Evolutionary conservation across 108 stramenopile genomes (phyloP).

Genomic region (Fragilaria radians): DNA sequence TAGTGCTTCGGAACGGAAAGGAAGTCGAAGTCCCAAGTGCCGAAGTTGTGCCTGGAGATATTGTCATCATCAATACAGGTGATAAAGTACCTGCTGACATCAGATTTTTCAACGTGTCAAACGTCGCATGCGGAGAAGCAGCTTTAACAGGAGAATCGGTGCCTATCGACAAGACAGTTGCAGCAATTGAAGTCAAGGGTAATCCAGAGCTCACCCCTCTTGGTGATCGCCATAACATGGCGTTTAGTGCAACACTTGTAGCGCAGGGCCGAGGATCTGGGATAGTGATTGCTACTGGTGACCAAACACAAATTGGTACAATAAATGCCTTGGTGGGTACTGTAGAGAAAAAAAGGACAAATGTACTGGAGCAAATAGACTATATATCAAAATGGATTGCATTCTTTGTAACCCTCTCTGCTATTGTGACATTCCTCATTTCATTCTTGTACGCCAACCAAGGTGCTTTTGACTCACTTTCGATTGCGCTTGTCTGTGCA

Average conservation of each 20-base stretch:
- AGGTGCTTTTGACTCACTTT: slow-evolving; percentile 45
- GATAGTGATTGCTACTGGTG: slow-evolving; percentile 75
- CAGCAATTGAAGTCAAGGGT: slow-evolving; percentile 26
- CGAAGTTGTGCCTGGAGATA: slow-evolving; percentile 68
- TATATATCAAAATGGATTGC: slow-evolving; percentile 78
- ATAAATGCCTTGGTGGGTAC: slow-evolving; percentile 81
- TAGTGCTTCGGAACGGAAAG: slow-evolving; percentile 62
- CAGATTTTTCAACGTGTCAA: slow-evolving; percentile 62
- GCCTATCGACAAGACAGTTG: slow-evolving; percentile 73
- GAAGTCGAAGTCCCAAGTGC: slow-evolving; percentile 54
- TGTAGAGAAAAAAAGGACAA: slow-evolving; percentile 82
- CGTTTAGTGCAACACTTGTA: slow-evolving; percentile 86
- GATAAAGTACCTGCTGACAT: slow-evolving; percentile 85
- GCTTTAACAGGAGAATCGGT: slow-evolving; percentile 90
- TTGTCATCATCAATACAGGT: slow-evolving; percentile 59
- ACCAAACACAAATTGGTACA: slow-evolving; percentile 92
- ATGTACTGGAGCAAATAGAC: slow-evolving; percentile 91
- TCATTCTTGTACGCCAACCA: slow-evolving; percentile 50
- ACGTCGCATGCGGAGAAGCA: slow-evolving; percentile 79
- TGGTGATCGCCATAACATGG: slow-evolving; percentile 82
- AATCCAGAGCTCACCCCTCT: slow-evolving; percentile 61
- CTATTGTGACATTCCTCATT: slow-evolving; percentile 75
- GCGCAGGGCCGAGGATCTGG: slow-evolving; percentile 81
- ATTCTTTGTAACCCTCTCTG: slow-evolving; percentile 64
- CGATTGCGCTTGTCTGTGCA: slow-evolving; percentile 72